Evolutionary conservation across 139 green algal species (phyloP), one percentile per base, ranked within the genome.

Genomic region (Chlorella sp.): DNA sequence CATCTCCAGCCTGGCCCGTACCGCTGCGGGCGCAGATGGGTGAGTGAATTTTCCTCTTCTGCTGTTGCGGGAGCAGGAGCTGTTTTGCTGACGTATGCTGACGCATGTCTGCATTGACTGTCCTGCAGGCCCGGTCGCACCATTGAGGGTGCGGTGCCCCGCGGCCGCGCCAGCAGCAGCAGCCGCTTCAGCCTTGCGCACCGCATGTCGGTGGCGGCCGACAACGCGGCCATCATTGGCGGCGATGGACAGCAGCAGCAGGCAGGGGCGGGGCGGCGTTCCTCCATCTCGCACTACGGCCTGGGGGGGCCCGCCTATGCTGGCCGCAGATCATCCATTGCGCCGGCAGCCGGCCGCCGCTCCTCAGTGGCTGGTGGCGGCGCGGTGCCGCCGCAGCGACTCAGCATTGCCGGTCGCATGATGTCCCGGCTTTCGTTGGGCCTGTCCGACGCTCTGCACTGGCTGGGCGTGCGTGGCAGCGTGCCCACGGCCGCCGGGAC

Each of bases 381-480:
- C n/a, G n/a, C n/a, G n/a, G n/a, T n/a, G n/a, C n/a, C n/a, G n/a
- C n/a, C n/a, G n/a, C n/a, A n/a, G n/a, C n/a, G n/a, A 14, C 50
- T 61, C 51, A 63, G 35, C 58, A 55, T 31, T 33, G 55, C 60
- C 27, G 55, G 38, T 8, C 31, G 45, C 25, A 48, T 77, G n/a
- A 46, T 85, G 55, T 63, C 53, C 5, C 61, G 79, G 46, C 56
- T 85, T 46, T 85, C 79, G 1, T 46, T 83, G 53, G 73, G 79
- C 8, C 41, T 85, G 23, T 46, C 67, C 35, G 76, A 79, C 40
- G 79, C 79, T 9, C 67, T 85, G 42, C 63, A 79, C 11, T 65
- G 77, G 51, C 66, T 83, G 31, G 64, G 77, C 61, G 56, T 82
- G 36, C 50, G 31, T 3, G 72, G 71, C 27, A 71, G 51, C 9